Evolutionary conservation across 2,329 filamentous ascomycete species (phyloP).

Genomic region (Ophiosphaerella korrae): DNA sequence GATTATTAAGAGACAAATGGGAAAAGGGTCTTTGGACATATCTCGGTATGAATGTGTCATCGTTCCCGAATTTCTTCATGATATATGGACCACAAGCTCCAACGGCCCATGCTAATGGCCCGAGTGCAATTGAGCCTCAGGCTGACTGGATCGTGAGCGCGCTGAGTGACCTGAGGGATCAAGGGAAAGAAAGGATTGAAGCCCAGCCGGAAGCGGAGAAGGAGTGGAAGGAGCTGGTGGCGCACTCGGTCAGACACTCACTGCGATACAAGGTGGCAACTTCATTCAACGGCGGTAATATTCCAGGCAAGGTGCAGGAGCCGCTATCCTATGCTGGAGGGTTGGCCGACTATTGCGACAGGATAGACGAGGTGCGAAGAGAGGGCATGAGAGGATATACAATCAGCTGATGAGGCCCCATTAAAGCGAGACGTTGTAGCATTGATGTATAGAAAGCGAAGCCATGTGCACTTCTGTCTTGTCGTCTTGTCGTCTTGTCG

Average conservation of each 20-base stretch:
- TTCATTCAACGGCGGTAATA: conserved; percentile 17
- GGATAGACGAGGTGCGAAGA: conserved; percentile 7
- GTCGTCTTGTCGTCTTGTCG: no score
- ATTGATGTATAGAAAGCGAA: not conserved
- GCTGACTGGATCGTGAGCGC: conserved; percentile 47
- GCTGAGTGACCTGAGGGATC: conserved; percentile 36
- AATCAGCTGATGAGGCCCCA: conserved; percentile 5
- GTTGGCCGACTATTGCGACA: conserved; percentile 9
- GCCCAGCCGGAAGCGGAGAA: conserved; percentile 43
- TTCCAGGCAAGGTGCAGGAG: conserved; percentile 15
- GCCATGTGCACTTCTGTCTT: not conserved
- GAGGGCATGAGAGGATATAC: conserved; percentile 12
- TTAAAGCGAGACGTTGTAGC: not conserved
- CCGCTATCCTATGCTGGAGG: conserved; percentile 13
- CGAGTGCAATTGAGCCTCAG: conserved; percentile 47
- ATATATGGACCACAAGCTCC: conserved; percentile 50
- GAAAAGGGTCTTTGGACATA: conserved; percentile 40
- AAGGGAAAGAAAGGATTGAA: conserved; percentile 40
- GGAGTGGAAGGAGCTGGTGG: conserved; percentile 38
- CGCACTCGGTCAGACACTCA: not conserved
- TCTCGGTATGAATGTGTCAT: conserved; percentile 44
- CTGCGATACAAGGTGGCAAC: conserved; percentile 6
- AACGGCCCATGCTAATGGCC: conserved; percentile 51
- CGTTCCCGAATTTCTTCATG: conserved; percentile 43
- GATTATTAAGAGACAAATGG: conserved; percentile 28